Evolutionary conservation across 2,329 filamentous ascomycete species (phyloP).

Genomic region (Metarhizium humberi): DNA sequence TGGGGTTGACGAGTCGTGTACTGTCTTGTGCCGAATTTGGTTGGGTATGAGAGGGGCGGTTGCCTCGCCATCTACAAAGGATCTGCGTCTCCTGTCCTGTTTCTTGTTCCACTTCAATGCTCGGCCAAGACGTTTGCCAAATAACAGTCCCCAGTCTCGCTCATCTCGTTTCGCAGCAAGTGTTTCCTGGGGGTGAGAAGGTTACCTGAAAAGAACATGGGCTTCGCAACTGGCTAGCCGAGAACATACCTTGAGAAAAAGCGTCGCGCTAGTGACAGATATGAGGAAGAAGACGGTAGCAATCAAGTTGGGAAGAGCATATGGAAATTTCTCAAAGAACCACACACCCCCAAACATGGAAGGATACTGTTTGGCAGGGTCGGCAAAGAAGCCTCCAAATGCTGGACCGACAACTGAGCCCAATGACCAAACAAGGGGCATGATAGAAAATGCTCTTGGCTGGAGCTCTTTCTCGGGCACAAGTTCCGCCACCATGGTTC

Average conservation of each 20-base stretch:
- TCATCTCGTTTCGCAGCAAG: constrained; percentile 59
- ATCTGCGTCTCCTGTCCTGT: constrained; percentile 27
- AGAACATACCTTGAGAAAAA: constrained; percentile 61
- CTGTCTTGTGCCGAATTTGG: constrained; percentile 16
- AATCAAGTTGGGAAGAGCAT: constrained; percentile 74
- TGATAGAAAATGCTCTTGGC: constrained; percentile 81
- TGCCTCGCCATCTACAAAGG: constrained; percentile 46
- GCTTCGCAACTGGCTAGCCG: too few species aligned
- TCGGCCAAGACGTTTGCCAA: constrained; percentile 57
- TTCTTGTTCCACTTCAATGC: constrained; percentile 16
- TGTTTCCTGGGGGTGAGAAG: constrained; percentile 58
- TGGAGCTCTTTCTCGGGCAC: constrained; percentile 81
- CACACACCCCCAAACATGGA: constrained; percentile 54
- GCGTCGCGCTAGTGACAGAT: constrained; percentile 60
- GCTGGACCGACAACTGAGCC: constrained; percentile 82
- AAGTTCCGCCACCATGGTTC: constrained; percentile 88
- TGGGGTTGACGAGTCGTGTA: constrained; percentile 12
- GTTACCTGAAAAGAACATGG: neutral
- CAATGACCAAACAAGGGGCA: constrained; percentile 84
- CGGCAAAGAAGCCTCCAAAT: constrained; percentile 78
- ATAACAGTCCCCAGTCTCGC: constrained; percentile 64
- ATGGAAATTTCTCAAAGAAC: constrained; percentile 71
- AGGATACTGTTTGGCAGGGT: constrained; percentile 68
- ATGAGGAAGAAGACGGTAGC: constrained; percentile 67
- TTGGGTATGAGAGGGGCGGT: constrained; percentile 43